These are phyloP conservation scores for Dimargaris cristalligena DNA, from an alignment of 192 early-diverging fungal species.

Conservation along the genomic window DNA sequence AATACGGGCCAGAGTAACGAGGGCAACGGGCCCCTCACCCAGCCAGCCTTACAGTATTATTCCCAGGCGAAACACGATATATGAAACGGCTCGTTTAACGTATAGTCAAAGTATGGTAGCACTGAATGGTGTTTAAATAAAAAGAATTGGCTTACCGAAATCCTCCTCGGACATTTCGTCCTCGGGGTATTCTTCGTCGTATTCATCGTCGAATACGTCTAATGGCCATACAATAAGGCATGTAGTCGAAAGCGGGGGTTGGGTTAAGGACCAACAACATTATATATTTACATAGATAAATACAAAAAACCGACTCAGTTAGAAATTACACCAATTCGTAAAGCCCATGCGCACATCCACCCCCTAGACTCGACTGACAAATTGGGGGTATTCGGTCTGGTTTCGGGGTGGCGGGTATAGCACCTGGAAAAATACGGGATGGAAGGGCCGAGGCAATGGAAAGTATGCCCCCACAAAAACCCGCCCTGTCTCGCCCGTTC, in stretches of 20 bases:
- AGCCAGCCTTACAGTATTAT: too few relatives aligned
- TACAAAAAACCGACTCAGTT: not conserved
- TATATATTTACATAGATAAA: not conserved
- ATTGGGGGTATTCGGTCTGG: not conserved
- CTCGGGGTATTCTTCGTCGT: not conserved
- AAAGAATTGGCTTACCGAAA: slow-evolving; percentile 2
- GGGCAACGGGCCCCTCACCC: too few relatives aligned
- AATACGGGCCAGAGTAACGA: too few relatives aligned
- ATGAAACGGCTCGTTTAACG: too few relatives aligned
- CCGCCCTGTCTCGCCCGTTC: not conserved
- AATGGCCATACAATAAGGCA: not conserved
- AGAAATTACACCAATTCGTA: too few relatives aligned
- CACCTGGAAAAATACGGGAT: not conserved
- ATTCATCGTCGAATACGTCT: not conserved
- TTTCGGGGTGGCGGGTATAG: not conserved
- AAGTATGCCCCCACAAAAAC: too few relatives aligned
- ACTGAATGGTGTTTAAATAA: too few relatives aligned
- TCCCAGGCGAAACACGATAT: too few relatives aligned
- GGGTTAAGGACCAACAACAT: not conserved
- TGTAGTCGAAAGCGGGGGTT: not conserved
- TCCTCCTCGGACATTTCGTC: slow-evolving; percentile 10
- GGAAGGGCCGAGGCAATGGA: not conserved
- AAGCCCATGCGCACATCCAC: too few relatives aligned
- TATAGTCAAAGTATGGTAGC: too few relatives aligned
- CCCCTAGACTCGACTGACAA: not conserved